phyloP scores from a whole-genome alignment of 768 basidiomycete species.

The Kwoniella sp. region DNA sequence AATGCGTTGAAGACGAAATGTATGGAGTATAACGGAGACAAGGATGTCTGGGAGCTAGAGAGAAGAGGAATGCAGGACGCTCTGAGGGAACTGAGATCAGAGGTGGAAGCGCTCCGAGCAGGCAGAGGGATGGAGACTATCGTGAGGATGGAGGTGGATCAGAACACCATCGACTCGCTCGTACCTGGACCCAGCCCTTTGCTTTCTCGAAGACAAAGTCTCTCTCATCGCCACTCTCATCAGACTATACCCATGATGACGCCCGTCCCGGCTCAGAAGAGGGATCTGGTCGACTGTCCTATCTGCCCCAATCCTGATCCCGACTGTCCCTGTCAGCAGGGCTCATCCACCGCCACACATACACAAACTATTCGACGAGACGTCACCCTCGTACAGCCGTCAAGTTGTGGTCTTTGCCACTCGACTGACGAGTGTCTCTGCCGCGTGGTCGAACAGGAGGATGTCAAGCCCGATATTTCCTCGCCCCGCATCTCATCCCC shows the following conservation, averaged over 20 bases:
- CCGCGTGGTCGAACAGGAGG: slow-evolving; percentile 30
- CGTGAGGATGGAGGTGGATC: slow-evolving; percentile 29
- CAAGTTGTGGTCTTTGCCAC: slow-evolving; percentile 42
- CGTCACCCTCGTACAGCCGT: slow-evolving; percentile 12
- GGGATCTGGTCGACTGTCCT: slow-evolving; percentile 36
- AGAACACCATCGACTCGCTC: slow-evolving; percentile 18
- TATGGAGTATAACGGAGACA: slow-evolving; percentile 17
- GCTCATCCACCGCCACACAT: not conserved
- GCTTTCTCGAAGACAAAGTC: slow-evolving; percentile 7
- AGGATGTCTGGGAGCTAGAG: slow-evolving; percentile 24
- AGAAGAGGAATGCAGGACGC: slow-evolving; percentile 9
- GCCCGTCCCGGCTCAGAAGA: not conserved
- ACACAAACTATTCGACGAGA: slow-evolving; percentile 10
- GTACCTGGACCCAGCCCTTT: slow-evolving; percentile 19
- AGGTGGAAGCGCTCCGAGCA: slow-evolving; percentile 11
- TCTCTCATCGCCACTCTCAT: slow-evolving; percentile 8
- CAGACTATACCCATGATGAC: not conserved
- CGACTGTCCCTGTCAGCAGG: slow-evolving; percentile 49
- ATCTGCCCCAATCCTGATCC: slow-evolving; percentile 53
- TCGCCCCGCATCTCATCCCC: slow-evolving; percentile 16
- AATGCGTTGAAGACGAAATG: slow-evolving; percentile 11
- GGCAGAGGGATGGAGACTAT: slow-evolving; percentile 15
- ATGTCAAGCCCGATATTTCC: slow-evolving; percentile 23
- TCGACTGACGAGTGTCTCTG: slow-evolving; percentile 46
- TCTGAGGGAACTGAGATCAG: slow-evolving; percentile 7